phyloP scores from a whole-genome alignment of 2,329 filamentous ascomycete species.

The Triangularia setosa region DNA sequence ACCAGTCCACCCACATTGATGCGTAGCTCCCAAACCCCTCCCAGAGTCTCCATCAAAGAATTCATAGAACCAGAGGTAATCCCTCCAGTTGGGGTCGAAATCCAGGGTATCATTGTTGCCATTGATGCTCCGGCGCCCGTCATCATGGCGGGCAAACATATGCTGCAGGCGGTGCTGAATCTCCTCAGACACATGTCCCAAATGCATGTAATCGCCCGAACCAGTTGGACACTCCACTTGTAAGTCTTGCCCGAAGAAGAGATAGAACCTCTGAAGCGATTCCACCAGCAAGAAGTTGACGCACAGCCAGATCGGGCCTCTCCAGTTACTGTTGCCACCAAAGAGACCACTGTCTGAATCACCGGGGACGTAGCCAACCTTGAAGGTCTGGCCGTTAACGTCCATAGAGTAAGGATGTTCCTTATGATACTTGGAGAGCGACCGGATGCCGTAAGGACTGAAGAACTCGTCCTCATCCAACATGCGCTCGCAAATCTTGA shows the following conservation, averaged over 20 bases:
- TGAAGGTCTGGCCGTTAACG: constrained; percentile 85
- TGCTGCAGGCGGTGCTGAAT: constrained; percentile 93
- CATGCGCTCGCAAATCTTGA: constrained; percentile 87
- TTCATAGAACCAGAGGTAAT: constrained; percentile 92
- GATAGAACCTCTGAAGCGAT: constrained; percentile 89
- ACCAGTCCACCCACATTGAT: constrained; percentile 96
- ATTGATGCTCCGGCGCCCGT: constrained; percentile 86
- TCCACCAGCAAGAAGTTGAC: constrained; percentile 95
- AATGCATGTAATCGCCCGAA: constrained; percentile 91
- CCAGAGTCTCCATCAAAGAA: constrained; percentile 94
- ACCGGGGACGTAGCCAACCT: constrained; percentile 86
- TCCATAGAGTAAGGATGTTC: constrained; percentile 92
- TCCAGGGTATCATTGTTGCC: constrained; percentile 79
- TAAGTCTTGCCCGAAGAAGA: constrained; percentile 88
- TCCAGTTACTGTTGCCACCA: constrained; percentile 97
- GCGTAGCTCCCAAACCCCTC: constrained; percentile 82
- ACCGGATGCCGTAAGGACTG: constrained; percentile 84
- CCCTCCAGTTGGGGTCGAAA: constrained; percentile 90
- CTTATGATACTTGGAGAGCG: constrained; percentile 86
- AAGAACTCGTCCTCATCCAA: constrained; percentile 92
- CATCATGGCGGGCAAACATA: constrained; percentile 77
- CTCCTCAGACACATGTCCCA: constrained; percentile 91
- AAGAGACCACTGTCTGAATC: constrained; percentile 95
- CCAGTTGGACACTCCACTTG: constrained; percentile 92
- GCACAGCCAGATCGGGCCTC: constrained; percentile 91